Evolutionary conservation across 345 rosid species (phyloP), one percentile per base, ranked within the genome.

Genomic region (Sonneratia caseolaris): DNA sequence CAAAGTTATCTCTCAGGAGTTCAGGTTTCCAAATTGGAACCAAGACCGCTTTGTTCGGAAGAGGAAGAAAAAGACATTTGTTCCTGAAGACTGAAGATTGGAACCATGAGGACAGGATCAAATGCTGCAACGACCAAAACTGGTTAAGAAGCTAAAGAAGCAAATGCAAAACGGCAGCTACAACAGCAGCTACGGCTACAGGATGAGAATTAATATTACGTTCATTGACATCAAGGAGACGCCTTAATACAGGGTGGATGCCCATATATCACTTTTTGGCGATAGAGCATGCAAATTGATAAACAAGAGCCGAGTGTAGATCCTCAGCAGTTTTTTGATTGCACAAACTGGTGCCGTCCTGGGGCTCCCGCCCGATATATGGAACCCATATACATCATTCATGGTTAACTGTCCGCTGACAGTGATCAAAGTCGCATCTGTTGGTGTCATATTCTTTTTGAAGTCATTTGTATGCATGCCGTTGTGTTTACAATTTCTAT

Each of bases 271-370:
- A 7, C 65, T 75, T 19, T 75, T 70, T 55, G 42, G 40, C 43
- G 57, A 51, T 22, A 51, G 40, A 3, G 32, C 38, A 21, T 74
- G 66, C 19, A 47, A 70, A 22, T 1, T 16, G 12, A 62, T 40
- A 16, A 70, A 56, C 16, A 27, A 21, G 69, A 64, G 38, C 73
- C 27, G 66, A 70, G 2, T 42, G 70, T 66, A 7, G 57, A 75
- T 56, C 78, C 74, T 0, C 36, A 13, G 36, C 66, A 3, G 15
- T 70, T 65, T 2, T 69, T 70, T 3, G 78, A 75, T 49, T 75
- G 78, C 71, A 75, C 70, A 61, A 74, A 75, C 64, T 75, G 78
- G 78, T 75, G 78, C 70, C 69, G 70, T 49, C 78, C 78, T 2
- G 78, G 78, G 19, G 32, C 32, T 27, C 32, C n/a, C 70, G 21